phyloP scores from a whole-genome alignment of 306 rosid genomes.

The Prunus salicina region DNA sequence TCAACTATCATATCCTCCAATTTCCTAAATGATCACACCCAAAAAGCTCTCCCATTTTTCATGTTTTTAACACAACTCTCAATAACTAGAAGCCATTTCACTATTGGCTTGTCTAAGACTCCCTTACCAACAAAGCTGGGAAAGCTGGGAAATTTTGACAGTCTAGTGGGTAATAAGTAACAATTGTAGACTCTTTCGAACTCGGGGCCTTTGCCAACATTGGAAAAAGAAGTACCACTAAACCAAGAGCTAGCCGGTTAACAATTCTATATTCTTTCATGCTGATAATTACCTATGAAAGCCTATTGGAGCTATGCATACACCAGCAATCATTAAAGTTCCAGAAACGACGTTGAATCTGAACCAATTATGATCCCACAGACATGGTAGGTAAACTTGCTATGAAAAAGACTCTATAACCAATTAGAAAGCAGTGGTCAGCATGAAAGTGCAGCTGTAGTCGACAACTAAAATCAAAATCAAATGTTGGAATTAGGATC shows the following conservation, averaged over 20 bases:
- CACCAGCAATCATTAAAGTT: not conserved
- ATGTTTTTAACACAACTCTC: too few species aligned
- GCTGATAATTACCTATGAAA: not conserved
- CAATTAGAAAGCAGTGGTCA: conserved; percentile 4
- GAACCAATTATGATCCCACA: conserved; percentile 9
- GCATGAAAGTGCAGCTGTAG: not conserved
- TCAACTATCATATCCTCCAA: too few species aligned
- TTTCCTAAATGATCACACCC: too few species aligned
- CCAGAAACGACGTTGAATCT: not conserved
- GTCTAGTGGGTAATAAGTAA: not conserved
- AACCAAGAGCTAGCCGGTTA: too few species aligned
- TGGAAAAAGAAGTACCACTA: too few species aligned
- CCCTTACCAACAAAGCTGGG: not conserved
- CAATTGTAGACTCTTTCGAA: not conserved
- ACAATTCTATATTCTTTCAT: not conserved
- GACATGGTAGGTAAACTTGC: conserved; percentile 25
- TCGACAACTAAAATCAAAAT: conserved; percentile 9
- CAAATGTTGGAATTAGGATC: not conserved
- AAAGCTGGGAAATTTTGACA: not conserved
- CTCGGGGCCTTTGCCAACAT: too few species aligned
- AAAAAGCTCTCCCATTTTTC: too few species aligned
- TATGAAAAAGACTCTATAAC: conserved; percentile 19
- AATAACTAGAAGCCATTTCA: too few species aligned
- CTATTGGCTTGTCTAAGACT: too few species aligned
- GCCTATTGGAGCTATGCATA: not conserved